phyloP scores from a whole-genome alignment of 305 asterid genomes.

The Ilex paraguariensis region DNA sequence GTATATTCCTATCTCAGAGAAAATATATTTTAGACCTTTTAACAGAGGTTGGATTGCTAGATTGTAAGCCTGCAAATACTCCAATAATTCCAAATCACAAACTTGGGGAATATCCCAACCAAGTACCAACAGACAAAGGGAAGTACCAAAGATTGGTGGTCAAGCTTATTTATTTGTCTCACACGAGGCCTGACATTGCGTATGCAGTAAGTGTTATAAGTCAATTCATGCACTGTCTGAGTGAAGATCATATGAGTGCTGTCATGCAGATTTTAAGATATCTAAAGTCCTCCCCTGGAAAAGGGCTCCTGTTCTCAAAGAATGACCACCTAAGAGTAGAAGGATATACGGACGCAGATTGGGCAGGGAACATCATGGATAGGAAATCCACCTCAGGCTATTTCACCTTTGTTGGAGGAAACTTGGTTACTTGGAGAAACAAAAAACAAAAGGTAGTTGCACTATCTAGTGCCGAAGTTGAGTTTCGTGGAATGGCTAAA shows the following conservation, averaged over 20 bases:
- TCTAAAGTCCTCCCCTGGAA: neutral
- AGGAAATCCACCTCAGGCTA: too few species aligned
- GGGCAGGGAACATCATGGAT: too few species aligned
- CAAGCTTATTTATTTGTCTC: neutral
- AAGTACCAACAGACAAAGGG: neutral
- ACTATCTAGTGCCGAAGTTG: too few species aligned
- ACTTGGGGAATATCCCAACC: neutral
- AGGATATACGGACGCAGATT: too few species aligned
- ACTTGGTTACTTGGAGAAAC: too few species aligned
- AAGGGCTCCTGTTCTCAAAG: too few species aligned
- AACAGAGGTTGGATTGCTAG: too few species aligned
- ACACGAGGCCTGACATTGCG: neutral
- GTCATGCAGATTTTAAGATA: too few species aligned
- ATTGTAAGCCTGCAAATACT: neutral
- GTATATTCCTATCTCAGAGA: neutral
- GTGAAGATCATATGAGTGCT: neutral
- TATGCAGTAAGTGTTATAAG: neutral
- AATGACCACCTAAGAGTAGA: too few species aligned
- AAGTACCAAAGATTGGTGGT: neutral
- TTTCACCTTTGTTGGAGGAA: too few species aligned
- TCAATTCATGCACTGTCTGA: neutral
- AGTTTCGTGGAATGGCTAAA: too few species aligned
- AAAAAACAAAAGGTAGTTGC: too few species aligned
- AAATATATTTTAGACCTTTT: neutral
- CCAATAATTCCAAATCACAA: neutral